Evolutionary conservation across 1,139 yeast genomes (phyloP), one percentile per base, ranked within the genome.

Genomic region (Candida gigantensis): DNA sequence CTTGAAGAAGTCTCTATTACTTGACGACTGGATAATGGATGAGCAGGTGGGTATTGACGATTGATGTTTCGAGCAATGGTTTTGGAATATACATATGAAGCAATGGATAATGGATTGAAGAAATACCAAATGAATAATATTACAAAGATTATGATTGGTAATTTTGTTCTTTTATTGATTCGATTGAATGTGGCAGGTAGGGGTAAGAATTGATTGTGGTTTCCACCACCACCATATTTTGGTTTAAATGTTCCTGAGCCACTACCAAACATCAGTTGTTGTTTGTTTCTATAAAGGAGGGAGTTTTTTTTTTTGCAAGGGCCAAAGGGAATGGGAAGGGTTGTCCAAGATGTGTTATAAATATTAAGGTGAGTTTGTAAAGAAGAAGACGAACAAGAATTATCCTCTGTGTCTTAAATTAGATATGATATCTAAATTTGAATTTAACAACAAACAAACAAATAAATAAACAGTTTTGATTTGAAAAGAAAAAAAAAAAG

Each of bases 1-100:
- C 69, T 68, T 12, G 77, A 69, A 11, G 63, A 57, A 9, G 84
- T 73, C 21, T 66, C 69, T 16, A 79, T 63, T 9, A 45, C 41
- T 34, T 60, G 53, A 6, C 46, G 44, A 31, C 68, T 58, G 19
- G 70, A 60, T 37, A 55, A 57, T 3, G 73, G 70, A 42, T 65
- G 74, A 8, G 62, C 51, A 5, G 48, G 42, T 0, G 73, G 72
- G 40, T 65, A 65, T 20, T 36, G 37, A 9, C 7, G 19, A 18
- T 6, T 18, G 19, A 7, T 18, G 7, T 41, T 44, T 3, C 8
- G 18, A 5, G 45, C 12, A 6, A 42, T 32, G 11, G 43, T 28
- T 18, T 36, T 24, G 40, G 17, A 31, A 19, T 49, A 37, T 15
- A 35, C 3, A 14, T 40, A 36, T 8, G 38, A 17, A 15, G 49